A percentile compares a stretch with the other conserved stretches of the same genome.
Evolutionary conservation across 2,329 filamentous ascomycete genomes (phyloP).

Genomic region (Fusarium sp.): DNA sequence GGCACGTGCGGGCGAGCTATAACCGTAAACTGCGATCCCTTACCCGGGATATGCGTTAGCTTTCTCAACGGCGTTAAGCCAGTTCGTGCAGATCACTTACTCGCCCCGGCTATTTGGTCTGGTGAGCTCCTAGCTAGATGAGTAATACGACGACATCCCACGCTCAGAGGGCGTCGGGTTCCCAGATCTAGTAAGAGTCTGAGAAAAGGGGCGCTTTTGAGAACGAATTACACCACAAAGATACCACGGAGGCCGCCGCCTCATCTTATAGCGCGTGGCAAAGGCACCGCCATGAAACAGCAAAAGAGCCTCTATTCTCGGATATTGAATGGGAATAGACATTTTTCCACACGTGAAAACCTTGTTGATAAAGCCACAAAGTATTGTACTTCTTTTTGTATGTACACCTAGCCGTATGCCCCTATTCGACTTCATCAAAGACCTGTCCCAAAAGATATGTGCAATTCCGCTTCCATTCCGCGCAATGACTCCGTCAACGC

Average conservation of each 20-base stretch:
- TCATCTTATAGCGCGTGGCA: slow-evolving; percentile 18
- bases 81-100: slow-evolving; percentile 10
- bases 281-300: neutral
- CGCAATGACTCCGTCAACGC: slow-evolving; percentile 40
- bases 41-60: slow-evolving; percentile 12
- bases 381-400: slow-evolving; percentile 5
- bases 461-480: slow-evolving; percentile 23
- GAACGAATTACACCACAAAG: neutral
- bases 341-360: slow-evolving; percentile 5
- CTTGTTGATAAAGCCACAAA: neutral
- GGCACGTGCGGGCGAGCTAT: neutral
- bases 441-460: slow-evolving; percentile 19
- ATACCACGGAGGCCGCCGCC: neutral
- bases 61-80: slow-evolving; percentile 16
- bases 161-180: neutral
- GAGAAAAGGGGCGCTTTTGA: neutral
- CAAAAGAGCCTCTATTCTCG: neutral
- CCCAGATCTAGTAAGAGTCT: slow-evolving; percentile 21
- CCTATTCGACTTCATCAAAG: slow-evolving; percentile 5
- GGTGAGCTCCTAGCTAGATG: neutral
- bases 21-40: slow-evolving; percentile 2
- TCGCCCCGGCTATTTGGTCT: neutral
- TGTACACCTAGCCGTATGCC: slow-evolving; percentile 22
- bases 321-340: slow-evolving; percentile 6
- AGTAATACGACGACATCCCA: slow-evolving; percentile 22